Percentiles rank a stretch among this genome's conserved stretches.
phyloP scores from a whole-genome alignment of 352 stramenopile genomes.

The Pythium grandisporangium region DNA sequence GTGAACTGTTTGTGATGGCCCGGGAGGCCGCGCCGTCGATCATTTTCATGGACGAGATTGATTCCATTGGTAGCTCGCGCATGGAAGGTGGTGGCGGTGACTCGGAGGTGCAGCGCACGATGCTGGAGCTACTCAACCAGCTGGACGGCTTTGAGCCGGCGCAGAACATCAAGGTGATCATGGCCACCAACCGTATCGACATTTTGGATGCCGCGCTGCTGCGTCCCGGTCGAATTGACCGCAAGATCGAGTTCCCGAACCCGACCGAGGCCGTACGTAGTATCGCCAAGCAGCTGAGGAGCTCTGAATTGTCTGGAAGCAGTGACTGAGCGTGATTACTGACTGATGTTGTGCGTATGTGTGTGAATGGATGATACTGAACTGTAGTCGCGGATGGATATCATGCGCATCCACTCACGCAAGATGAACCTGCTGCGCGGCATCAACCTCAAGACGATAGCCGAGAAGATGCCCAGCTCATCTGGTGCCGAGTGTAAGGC shows the following conservation, averaged over 20 bases:
- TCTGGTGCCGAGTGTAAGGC: slow-evolving; percentile 99
- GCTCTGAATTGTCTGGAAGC: too few species aligned
- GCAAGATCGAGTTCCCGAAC: slow-evolving; percentile 99
- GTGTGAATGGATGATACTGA: slow-evolving; percentile 19
- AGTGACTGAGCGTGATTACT: too few species aligned
- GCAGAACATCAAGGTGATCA: slow-evolving; percentile 99
- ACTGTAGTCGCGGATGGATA: slow-evolving; percentile 89
- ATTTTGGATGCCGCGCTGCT: slow-evolving; percentile 97
- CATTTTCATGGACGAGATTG: slow-evolving; percentile 99
- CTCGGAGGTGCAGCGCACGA: slow-evolving; percentile 99
- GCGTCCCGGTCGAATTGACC: slow-evolving; percentile 96
- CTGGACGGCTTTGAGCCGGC: slow-evolving; percentile 94
- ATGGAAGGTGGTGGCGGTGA: slow-evolving; percentile 92
- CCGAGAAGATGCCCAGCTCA: slow-evolving; percentile 97
- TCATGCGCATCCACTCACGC: slow-evolving; percentile 98
- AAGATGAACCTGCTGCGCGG: slow-evolving; percentile 99
- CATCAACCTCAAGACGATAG: slow-evolving; percentile 98
- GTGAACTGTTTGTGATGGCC: slow-evolving; percentile 99
- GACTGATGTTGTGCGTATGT: slow-evolving; percentile 5
- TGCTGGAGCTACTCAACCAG: slow-evolving; percentile 99
- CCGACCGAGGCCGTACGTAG: slow-evolving; percentile 88
- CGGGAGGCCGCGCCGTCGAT: slow-evolving; percentile 96
- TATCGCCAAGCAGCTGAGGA: not conserved
- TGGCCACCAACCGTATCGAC: slow-evolving; percentile 99
- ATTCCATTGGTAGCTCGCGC: slow-evolving; percentile 95